phyloP scores from a whole-genome alignment of 257 asterid species.

The Avicennia marina region DNA sequence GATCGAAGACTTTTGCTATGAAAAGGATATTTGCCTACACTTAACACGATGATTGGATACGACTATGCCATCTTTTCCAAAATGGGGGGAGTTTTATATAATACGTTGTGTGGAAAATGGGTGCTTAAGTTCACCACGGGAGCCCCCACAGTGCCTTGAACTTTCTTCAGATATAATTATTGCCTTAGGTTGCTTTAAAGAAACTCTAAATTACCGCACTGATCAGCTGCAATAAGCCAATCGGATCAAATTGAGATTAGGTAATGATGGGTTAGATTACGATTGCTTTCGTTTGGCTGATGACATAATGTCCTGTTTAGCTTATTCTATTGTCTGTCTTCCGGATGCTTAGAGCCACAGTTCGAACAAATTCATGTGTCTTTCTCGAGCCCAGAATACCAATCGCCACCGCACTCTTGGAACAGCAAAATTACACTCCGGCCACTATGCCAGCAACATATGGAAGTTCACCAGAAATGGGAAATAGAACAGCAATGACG shows the following conservation, averaged over 20 bases:
- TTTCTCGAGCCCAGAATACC: too few relatives aligned
- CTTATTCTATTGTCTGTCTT: neutral
- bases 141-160: slow-evolving; percentile 26
- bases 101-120: neutral
- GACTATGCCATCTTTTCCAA: slow-evolving; percentile 17
- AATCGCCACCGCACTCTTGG: too few relatives aligned
- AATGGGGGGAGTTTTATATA: neutral
- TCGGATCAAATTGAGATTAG: slow-evolving; percentile 29
- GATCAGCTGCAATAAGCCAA: slow-evolving; percentile 31
- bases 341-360: too few relatives aligned
- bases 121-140: slow-evolving; percentile 7
- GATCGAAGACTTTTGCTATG: slow-evolving; percentile 15
- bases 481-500: too few relatives aligned
- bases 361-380: too few relatives aligned
- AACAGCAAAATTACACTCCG: too few relatives aligned
- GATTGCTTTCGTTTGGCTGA: neutral
- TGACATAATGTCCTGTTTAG: neutral
- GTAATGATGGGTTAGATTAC: slow-evolving; percentile 15
- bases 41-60: slow-evolving; percentile 14
- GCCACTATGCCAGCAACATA: too few relatives aligned
- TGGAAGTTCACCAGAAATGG: too few relatives aligned
- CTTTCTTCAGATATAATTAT: slow-evolving; percentile 27
- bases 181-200: slow-evolving; percentile 30
- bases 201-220: slow-evolving; percentile 1
- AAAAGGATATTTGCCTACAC: slow-evolving; percentile 21